phyloP scores from a whole-genome alignment of 176 grass and related monocot genomes.

The Typha latifolia region DNA sequence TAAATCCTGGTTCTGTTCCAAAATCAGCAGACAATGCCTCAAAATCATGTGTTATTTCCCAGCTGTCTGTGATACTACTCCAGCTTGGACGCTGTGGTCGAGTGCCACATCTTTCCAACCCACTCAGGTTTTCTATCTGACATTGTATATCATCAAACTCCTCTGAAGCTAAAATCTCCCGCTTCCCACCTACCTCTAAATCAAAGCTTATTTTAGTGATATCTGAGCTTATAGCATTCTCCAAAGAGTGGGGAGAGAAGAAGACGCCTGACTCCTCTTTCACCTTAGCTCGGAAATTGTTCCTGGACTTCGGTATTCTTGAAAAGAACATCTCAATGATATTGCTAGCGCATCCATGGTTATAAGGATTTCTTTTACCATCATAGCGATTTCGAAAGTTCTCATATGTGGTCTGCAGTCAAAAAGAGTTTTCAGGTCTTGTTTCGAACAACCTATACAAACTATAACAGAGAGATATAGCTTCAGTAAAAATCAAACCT shows the following conservation, averaged over 20 bases:
- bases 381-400: constrained; percentile 94
- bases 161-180: constrained; percentile 40
- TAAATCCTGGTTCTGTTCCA: constrained; percentile 24
- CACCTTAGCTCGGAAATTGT: constrained; percentile 51
- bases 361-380: constrained; percentile 64
- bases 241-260: constrained; percentile 24
- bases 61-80: constrained; percentile 13
- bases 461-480: too few species aligned
- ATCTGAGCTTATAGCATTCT: constrained; percentile 16
- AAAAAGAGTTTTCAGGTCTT: not conserved
- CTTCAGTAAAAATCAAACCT: constrained; percentile 28
- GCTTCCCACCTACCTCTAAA: constrained; percentile 26
- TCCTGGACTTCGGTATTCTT: constrained; percentile 44
- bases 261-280: constrained; percentile 31
- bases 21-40: constrained; percentile 42
- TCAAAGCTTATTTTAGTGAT: constrained; percentile 65
- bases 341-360: constrained; percentile 55
- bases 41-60: constrained; percentile 44
- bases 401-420: constrained; percentile 83
- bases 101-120: constrained; percentile 44
- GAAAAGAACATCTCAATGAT: constrained; percentile 58
- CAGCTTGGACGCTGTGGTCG: constrained; percentile 42
- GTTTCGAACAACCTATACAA: too few species aligned
- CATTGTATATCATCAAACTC: constrained; percentile 65
- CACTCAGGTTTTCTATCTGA: constrained; percentile 48